A percentile compares a stretch with the other conserved stretches of the same genome.
These are phyloP conservation scores for Penicillium sumatraense DNA, from an alignment of 2,329 filamentous ascomycete genomes.

Conservation along the genomic window DNA sequence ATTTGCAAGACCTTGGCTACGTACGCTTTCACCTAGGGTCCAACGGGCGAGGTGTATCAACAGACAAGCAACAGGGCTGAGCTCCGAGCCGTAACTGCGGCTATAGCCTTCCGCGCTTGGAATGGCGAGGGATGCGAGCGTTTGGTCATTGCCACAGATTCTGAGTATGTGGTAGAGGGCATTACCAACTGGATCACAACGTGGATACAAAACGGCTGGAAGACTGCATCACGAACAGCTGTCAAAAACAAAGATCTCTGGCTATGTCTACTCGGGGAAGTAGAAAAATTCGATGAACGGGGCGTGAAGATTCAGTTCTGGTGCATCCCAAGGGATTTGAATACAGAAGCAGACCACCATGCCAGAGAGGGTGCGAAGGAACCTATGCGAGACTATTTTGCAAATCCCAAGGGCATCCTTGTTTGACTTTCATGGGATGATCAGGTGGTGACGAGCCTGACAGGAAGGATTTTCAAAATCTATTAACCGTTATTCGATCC, in stretches of 20 bases:
- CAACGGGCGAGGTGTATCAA: conserved; percentile 39
- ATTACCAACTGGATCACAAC: conserved; percentile 48
- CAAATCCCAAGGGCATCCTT: too few species aligned
- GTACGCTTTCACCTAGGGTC: conserved; percentile 47
- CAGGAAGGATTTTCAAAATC: too few species aligned
- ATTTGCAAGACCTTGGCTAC: too few species aligned
- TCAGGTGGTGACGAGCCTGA: too few species aligned
- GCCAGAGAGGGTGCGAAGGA: not conserved
- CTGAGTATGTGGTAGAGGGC: conserved; percentile 55
- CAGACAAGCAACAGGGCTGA: conserved; percentile 61
- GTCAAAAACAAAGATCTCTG: conserved; percentile 61
- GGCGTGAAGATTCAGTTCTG: conserved; percentile 25
- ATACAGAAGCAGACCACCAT: not conserved
- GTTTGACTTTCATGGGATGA: too few species aligned
- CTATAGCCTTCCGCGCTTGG: conserved; percentile 53
- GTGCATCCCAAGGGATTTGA: not conserved
- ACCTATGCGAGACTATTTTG: too few species aligned
- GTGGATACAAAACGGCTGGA: conserved; percentile 50
- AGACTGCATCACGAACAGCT: conserved; percentile 7
- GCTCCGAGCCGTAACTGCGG: conserved; percentile 59
- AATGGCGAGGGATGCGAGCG: conserved; percentile 44
- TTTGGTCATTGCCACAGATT: conserved; percentile 60
- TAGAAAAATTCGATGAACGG: conserved; percentile 34
- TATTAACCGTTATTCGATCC: too few species aligned
- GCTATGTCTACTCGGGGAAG: conserved; percentile 53